Conservation (phyloP, 169 alveolate species). For the Prorocentrum cordatum region DNA sequence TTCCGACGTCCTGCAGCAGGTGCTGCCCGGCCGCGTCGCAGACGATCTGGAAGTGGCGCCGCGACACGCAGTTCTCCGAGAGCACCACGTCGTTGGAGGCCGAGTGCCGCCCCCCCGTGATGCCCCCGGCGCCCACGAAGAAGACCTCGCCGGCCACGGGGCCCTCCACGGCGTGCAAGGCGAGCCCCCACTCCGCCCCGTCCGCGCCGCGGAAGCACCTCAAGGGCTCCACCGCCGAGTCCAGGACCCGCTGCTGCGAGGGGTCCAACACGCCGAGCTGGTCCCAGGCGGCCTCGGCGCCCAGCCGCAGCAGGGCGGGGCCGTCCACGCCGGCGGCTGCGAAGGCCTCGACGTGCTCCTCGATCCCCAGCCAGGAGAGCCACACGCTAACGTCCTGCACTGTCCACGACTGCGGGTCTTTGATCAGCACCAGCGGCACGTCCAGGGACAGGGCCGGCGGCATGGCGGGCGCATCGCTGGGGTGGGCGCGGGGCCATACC, state of each 20-base stretch:
- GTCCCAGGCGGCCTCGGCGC: slow-evolving; percentile 39
- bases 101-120: slow-evolving; percentile 41
- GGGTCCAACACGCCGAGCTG: slow-evolving; percentile 34
- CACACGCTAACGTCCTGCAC: slow-evolving; percentile 60
- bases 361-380: slow-evolving; percentile 50
- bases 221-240: slow-evolving; percentile 52
- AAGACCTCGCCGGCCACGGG: slow-evolving; percentile 60
- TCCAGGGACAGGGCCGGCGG: slow-evolving; percentile 39
- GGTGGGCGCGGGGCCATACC: no score
- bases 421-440: slow-evolving; percentile 40
- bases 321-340: slow-evolving; percentile 45
- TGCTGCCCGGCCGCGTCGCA: slow-evolving; percentile 39
- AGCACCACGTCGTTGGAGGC: slow-evolving; percentile 57
- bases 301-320: slow-evolving; percentile 27
- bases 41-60: slow-evolving; percentile 51
- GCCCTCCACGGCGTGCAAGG: slow-evolving; percentile 54
- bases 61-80: slow-evolving; percentile 34
- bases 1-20: slow-evolving; percentile 35
- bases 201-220: slow-evolving; percentile 44
- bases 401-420: slow-evolving; percentile 53
- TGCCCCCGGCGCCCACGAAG: neutral
- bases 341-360: slow-evolving; percentile 61
- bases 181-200: slow-evolving; percentile 6
- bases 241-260: slow-evolving; percentile 48
- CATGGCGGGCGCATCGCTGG: no score